Evolutionary conservation across 2,329 filamentous ascomycete genomes (phyloP).

Genomic region (Fusarium brevicatenulatum): DNA sequence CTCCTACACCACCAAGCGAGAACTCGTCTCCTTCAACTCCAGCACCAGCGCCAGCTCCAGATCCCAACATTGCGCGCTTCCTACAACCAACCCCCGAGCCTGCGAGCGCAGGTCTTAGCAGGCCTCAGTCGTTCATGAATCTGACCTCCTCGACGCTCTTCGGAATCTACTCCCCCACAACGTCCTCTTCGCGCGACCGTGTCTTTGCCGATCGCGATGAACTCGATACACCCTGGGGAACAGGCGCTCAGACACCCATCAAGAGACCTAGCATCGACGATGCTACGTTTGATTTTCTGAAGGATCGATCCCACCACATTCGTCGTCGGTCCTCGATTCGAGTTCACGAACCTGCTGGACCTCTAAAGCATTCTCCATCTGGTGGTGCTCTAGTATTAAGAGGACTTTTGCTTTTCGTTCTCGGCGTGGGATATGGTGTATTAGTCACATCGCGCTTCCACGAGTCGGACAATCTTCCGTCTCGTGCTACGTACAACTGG

Average conservation of each 20-base stretch:
- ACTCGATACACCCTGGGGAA: constrained; percentile 78
- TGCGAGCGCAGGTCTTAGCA: constrained; percentile 59
- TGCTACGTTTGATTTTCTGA: constrained; percentile 56
- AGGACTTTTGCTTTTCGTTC: constrained; percentile 74
- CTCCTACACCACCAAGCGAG: constrained; percentile 57
- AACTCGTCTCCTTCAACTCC: constrained; percentile 36
- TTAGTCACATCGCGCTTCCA: constrained; percentile 81
- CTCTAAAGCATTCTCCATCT: constrained; percentile 43
- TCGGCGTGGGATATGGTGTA: constrained; percentile 85
- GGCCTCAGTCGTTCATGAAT: constrained; percentile 83
- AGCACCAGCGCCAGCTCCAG: constrained; percentile 29
- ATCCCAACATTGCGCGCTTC: constrained; percentile 49
- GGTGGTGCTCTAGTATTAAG: constrained; percentile 66
- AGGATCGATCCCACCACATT: constrained; percentile 50
- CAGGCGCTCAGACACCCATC: constrained; percentile 76
- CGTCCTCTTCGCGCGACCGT: constrained; percentile 63
- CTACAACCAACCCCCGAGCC: constrained; percentile 53
- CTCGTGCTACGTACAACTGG: constrained; percentile 68
- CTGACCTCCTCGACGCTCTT: constrained; percentile 89
- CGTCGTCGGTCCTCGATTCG: constrained; percentile 52
- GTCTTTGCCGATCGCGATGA: constrained; percentile 59
- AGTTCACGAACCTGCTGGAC: constrained; percentile 35
- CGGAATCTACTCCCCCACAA: constrained; percentile 85
- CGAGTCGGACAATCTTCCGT: constrained; percentile 67
- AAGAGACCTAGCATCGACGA: constrained; percentile 57